Conservation (phyloP, 352 stramenopile species). For the Pelagophyceae sp. region DNA sequence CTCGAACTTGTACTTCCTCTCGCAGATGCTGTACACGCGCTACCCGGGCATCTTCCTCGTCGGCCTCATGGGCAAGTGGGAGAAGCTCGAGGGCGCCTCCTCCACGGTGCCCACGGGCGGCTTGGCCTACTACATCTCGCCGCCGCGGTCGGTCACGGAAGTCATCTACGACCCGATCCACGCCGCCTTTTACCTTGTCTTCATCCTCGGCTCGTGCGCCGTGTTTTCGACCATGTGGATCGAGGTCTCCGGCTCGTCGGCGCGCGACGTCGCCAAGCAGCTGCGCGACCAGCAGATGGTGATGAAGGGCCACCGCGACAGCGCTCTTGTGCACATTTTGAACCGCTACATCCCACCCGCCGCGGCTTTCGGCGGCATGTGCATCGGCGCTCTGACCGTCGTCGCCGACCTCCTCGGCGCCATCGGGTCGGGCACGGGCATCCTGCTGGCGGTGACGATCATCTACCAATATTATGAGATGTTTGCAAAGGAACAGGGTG, state of each 20-base stretch:
- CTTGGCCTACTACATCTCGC: conserved; percentile 95
- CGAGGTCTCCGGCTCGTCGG: conserved; percentile 92
- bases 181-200: conserved; percentile 95
- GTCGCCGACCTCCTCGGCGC: conserved; percentile 95
- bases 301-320: conserved; percentile 97
- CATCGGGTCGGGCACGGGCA: conserved; percentile 96
- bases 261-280: conserved; percentile 95
- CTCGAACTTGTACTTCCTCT: conserved; percentile 99
- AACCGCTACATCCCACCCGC: conserved; percentile 98
- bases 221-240: conserved; percentile 99
- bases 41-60: conserved; percentile 96
- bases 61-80: conserved; percentile 92
- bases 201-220: conserved; percentile 95
- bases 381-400: conserved; percentile 96
- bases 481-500: conserved; percentile 16
- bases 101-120: conserved; percentile 90
- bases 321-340: conserved; percentile 90
- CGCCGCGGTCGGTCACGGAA: conserved; percentile 82
- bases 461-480: conserved; percentile 98
- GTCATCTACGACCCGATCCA: conserved; percentile 97
- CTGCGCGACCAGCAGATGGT: conserved; percentile 97
- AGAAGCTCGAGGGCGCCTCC: conserved; percentile 85
- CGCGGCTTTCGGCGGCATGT: conserved; percentile 97
- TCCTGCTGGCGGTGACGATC: conserved; percentile 97
- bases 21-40: conserved; percentile 96